Percentiles rank a stretch among this genome's conserved stretches.
phyloP scores from a whole-genome alignment of 2,329 filamentous ascomycete species.

The Cercospora sp. region DNA sequence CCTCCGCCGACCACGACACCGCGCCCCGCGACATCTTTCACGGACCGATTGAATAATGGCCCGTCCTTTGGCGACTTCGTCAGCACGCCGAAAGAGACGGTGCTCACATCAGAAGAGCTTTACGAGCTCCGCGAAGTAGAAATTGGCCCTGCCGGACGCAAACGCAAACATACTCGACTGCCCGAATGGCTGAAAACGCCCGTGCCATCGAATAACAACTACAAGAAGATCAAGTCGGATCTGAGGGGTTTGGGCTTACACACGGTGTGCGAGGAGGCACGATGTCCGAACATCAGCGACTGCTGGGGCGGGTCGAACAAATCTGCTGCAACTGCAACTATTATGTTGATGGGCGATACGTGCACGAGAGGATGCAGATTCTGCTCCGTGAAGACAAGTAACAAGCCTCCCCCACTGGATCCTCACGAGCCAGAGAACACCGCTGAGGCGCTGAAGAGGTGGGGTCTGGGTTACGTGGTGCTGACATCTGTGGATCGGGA shows the following conservation, averaged over 20 bases:
- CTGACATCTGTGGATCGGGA: slow-evolving; percentile 92
- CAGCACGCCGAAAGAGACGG: slow-evolving; percentile 43
- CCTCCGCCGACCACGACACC: slow-evolving; percentile 38
- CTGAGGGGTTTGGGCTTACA: slow-evolving; percentile 84
- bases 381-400: slow-evolving; percentile 91
- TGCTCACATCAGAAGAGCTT: slow-evolving; percentile 52
- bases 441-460: slow-evolving; percentile 85
- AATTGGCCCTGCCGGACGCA: slow-evolving; percentile 61
- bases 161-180: slow-evolving; percentile 70
- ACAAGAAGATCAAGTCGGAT: slow-evolving; percentile 93
- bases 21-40: slow-evolving; percentile 56
- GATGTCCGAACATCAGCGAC: slow-evolving; percentile 95
- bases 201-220: slow-evolving; percentile 82
- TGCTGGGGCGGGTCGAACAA: slow-evolving; percentile 95
- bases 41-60: slow-evolving; percentile 63
- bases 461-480: slow-evolving; percentile 95
- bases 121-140: slow-evolving; percentile 63
- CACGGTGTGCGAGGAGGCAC: slow-evolving; percentile 96
- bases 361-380: slow-evolving; percentile 96
- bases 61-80: slow-evolving; percentile 67
- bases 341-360: slow-evolving; percentile 99
- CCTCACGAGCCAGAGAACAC: slow-evolving; percentile 96
- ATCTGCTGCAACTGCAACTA: slow-evolving; percentile 89
- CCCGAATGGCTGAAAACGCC: slow-evolving; percentile 96
- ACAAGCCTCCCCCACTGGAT: slow-evolving; percentile 75